A percentile compares a stretch with the other conserved stretches of the same genome.
Evolutionary conservation across 345 rosid genomes (phyloP).

Genomic region (Brassica nigra): DNA sequence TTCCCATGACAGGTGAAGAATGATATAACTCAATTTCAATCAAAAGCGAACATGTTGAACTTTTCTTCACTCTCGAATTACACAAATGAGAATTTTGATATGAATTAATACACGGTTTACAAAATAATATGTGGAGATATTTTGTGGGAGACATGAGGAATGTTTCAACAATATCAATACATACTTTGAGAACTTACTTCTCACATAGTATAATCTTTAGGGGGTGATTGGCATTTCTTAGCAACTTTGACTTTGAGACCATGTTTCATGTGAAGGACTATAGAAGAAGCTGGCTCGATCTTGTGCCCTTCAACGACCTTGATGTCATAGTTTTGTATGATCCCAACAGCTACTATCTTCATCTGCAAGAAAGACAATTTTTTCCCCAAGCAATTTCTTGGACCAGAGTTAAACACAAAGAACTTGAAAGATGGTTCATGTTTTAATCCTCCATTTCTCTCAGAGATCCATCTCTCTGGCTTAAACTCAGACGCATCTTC

Average conservation of each 20-base stretch:
- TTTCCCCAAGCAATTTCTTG: conserved; percentile 37
- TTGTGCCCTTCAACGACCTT: conserved; percentile 25
- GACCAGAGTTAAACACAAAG: conserved; percentile 39
- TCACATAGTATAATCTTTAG: background rate
- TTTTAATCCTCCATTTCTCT: conserved; percentile 26
- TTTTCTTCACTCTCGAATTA: background rate
- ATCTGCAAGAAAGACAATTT: conserved; percentile 28
- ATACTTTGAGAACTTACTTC: too few relatives aligned
- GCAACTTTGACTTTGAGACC: conserved; percentile 26
- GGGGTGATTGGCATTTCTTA: conserved; percentile 13
- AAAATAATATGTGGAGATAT: too few relatives aligned
- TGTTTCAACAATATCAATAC: too few relatives aligned
- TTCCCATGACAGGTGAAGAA: background rate
- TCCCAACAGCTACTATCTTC: conserved; percentile 28
- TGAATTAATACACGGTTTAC: background rate
- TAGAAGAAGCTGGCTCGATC: conserved; percentile 16
- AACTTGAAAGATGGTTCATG: conserved; percentile 40
- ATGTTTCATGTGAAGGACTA: conserved; percentile 33
- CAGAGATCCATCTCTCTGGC: conserved; percentile 40
- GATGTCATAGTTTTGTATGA: conserved; percentile 29
- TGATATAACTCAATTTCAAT: background rate
- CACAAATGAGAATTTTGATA: background rate
- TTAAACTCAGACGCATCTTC: conserved; percentile 41
- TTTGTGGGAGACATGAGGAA: too few relatives aligned
- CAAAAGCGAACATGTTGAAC: background rate